Evolutionary conservation across 2,329 filamentous ascomycete genomes (phyloP).

Genomic region (Myriosclerotinia duriaeana): DNA sequence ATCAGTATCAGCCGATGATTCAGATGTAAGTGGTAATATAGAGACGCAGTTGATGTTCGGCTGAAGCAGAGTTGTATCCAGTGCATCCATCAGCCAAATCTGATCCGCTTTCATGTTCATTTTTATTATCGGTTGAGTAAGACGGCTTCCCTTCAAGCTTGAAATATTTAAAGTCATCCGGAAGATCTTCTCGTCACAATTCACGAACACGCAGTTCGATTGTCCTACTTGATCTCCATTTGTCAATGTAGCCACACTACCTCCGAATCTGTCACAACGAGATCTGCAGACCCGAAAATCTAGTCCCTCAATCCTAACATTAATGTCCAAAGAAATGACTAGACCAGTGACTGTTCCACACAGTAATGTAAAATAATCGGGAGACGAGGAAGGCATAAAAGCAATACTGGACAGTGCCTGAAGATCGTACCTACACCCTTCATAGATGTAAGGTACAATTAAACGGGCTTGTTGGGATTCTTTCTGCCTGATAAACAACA

Average conservation of each 20-base stretch:
- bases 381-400: constrained; percentile 11
- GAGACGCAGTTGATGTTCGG: constrained; percentile 48
- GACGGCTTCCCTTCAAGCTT: not conserved
- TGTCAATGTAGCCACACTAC: constrained; percentile 33
- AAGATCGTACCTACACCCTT: constrained; percentile 5
- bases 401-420: constrained; percentile 37
- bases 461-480: not conserved
- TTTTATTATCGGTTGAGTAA: not conserved
- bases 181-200: constrained; percentile 50
- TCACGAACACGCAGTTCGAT: constrained; percentile 45
- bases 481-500: not conserved
- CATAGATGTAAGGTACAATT: not conserved
- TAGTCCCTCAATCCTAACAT: constrained; percentile 2
- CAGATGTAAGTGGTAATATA: constrained; percentile 47
- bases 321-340: constrained; percentile 33
- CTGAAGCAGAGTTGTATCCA: constrained; percentile 48
- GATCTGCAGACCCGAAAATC: constrained; percentile 24
- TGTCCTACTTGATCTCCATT: constrained; percentile 29
- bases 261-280: constrained; percentile 35
- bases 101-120: constrained; percentile 34
- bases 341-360: constrained; percentile 39
- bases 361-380: constrained; percentile 30
- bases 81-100: constrained; percentile 54
- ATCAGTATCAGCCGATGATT: constrained; percentile 35
- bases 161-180: constrained; percentile 27